phyloP scores from a whole-genome alignment of 495 filamentous ascomycete species.

The Aspergillus wentii region DNA sequence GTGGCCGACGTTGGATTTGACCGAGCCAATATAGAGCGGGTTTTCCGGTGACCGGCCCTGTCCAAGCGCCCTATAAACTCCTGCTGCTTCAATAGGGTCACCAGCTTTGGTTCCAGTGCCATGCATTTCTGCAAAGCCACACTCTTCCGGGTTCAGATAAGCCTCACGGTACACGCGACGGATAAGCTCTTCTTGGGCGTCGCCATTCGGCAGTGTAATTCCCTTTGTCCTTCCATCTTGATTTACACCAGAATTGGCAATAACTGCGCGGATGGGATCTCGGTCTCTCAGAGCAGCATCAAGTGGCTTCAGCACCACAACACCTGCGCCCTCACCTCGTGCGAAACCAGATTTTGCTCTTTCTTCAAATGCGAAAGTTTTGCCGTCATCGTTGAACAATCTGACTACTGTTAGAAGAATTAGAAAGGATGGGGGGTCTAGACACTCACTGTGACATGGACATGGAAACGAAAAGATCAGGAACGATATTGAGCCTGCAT shows the following conservation, averaged over 20 bases:
- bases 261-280: slow-evolving; percentile 40
- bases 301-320: slow-evolving; percentile 37
- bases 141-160: slow-evolving; percentile 27
- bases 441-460: neutral
- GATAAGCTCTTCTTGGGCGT: slow-evolving; percentile 37
- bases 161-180: slow-evolving; percentile 32
- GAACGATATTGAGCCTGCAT: slow-evolving; percentile 1
- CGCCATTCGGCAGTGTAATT: slow-evolving; percentile 34
- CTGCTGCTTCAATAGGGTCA: slow-evolving; percentile 41
- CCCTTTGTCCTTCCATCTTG: slow-evolving; percentile 51
- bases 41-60: slow-evolving; percentile 9
- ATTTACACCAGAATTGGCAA: slow-evolving; percentile 25
- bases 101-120: slow-evolving; percentile 43
- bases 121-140: slow-evolving; percentile 44
- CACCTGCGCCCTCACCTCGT: slow-evolving; percentile 39
- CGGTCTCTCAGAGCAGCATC: slow-evolving; percentile 31
- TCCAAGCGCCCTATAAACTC: slow-evolving; percentile 18
- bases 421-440: neutral
- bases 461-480: neutral
- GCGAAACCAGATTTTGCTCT: slow-evolving; percentile 39
- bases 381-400: slow-evolving; percentile 30
- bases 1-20: slow-evolving; percentile 29
- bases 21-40: slow-evolving; percentile 17
- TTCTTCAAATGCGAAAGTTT: slow-evolving; percentile 35
- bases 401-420: no score